phyloP scores from a whole-genome alignment of 2,329 filamentous ascomycete species.

The Xylariaceae sp. region DNA sequence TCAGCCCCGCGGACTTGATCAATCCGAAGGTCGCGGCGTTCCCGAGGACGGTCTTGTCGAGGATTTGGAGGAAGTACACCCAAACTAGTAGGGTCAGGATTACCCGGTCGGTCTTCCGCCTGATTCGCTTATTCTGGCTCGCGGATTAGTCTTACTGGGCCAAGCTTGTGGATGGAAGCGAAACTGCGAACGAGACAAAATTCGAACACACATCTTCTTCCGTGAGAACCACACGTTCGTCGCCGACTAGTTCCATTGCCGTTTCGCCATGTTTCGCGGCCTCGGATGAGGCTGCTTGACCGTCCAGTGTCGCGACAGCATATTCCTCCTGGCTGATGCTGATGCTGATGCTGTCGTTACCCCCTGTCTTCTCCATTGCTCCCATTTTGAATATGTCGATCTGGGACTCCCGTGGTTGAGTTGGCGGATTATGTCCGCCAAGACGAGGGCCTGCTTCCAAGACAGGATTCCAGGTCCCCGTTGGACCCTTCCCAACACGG shows the following conservation, averaged over 20 bases:
- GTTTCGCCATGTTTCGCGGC: constrained; percentile 13
- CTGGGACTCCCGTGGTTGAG: too few relatives aligned
- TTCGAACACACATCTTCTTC: constrained; percentile 18
- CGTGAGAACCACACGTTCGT: constrained; percentile 16
- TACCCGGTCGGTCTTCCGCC: constrained; percentile 34
- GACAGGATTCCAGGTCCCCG: too few relatives aligned
- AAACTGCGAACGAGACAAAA: not conserved
- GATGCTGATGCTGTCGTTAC: not conserved
- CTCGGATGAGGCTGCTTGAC: not conserved
- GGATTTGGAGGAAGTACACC: constrained; percentile 57
- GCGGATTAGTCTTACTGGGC: not conserved
- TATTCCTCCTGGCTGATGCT: constrained; percentile 13
- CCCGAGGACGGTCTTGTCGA: constrained; percentile 56
- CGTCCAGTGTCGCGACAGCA: not conserved
- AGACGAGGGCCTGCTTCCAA: too few relatives aligned
- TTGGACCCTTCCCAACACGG: too few relatives aligned
- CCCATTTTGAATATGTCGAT: not conserved
- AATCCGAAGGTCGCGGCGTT: constrained; percentile 61
- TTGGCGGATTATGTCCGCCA: too few relatives aligned
- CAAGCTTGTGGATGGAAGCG: not conserved
- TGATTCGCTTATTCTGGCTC: constrained; percentile 19
- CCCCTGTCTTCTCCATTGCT: constrained; percentile 5
- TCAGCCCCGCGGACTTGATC: constrained; percentile 50
- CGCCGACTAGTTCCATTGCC: constrained; percentile 11
- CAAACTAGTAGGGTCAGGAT: constrained; percentile 45